Evolutionary conservation across 768 basidiomycete genomes (phyloP).

Genomic region (Boletus coccyginus): DNA sequence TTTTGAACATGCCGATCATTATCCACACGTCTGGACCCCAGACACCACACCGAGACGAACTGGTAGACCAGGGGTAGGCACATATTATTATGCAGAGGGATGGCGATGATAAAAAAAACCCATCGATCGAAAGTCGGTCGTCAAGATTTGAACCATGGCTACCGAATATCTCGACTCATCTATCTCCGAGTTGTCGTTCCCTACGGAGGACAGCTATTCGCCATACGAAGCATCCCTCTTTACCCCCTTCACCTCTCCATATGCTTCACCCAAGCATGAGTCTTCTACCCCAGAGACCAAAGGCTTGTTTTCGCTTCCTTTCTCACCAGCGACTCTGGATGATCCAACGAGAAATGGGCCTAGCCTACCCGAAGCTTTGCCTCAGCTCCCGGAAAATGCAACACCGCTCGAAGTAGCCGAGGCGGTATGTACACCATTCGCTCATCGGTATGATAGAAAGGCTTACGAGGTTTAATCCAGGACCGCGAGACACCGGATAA

Average conservation of each 20-base stretch:
- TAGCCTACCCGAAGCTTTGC: slow-evolving; percentile 17
- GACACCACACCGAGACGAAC: not conserved
- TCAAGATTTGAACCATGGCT: not conserved
- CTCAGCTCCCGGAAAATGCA: slow-evolving; percentile 22
- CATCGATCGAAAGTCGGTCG: not conserved
- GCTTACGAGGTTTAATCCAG: slow-evolving; percentile 7
- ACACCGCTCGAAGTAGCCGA: slow-evolving; percentile 22
- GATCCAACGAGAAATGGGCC: slow-evolving; percentile 22
- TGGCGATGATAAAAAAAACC: not conserved
- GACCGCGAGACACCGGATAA: slow-evolving; percentile 39
- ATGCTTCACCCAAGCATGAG: not conserved
- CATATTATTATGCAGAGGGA: not conserved
- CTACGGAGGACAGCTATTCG: slow-evolving; percentile 2
- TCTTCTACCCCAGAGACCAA: not conserved
- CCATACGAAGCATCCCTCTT: slow-evolving; percentile 6
- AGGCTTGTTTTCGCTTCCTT: slow-evolving; percentile 12
- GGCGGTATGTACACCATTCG: slow-evolving; percentile 12
- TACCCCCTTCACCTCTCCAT: slow-evolving; percentile 10
- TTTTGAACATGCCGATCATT: no score
- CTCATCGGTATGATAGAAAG: not conserved
- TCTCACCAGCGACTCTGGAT: slow-evolving; percentile 17
- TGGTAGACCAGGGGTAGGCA: not conserved
- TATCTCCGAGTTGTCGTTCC: not conserved
- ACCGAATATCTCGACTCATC: not conserved
- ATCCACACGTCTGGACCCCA: not conserved